These are phyloP conservation scores for Gossypium bickii DNA, from an alignment of 345 rosid genomes.

Conservation along the genomic window DNA sequence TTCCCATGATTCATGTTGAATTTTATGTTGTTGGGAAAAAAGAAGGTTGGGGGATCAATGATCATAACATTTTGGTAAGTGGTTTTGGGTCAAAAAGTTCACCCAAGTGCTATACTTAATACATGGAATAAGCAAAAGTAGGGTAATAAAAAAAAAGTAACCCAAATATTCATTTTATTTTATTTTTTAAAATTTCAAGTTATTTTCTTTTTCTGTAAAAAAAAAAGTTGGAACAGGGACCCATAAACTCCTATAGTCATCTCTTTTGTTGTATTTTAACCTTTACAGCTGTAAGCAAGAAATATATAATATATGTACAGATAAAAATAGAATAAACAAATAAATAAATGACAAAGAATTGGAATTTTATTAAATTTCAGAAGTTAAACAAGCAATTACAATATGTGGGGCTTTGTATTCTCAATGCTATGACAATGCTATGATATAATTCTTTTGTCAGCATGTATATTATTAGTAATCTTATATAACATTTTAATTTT, in stretches of 20 bases:
- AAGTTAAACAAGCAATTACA: too few species aligned
- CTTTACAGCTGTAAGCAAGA: constrained; percentile 42
- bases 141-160: background rate
- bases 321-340: too few species aligned
- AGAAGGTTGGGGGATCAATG: background rate
- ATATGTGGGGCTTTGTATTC: too few species aligned
- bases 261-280: constrained; percentile 14
- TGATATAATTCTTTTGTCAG: too few species aligned
- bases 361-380: too few species aligned
- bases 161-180: background rate
- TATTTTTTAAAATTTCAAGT: background rate
- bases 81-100: constrained; percentile 11
- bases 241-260: constrained; percentile 8
- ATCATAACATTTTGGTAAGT: background rate
- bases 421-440: too few species aligned
- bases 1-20: constrained; percentile 1
- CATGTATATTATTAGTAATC: too few species aligned
- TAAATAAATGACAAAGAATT: too few species aligned
- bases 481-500: too few species aligned
- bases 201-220: background rate
- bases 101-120: background rate
- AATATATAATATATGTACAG: too few species aligned
- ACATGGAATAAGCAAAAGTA: background rate
- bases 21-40: constrained; percentile 3
- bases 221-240: constrained; percentile 10